Percentiles rank a stretch among this genome's conserved stretches.
These are phyloP conservation scores for Vinca minor DNA, from an alignment of 257 asterid genomes.

Conservation along the genomic window DNA sequence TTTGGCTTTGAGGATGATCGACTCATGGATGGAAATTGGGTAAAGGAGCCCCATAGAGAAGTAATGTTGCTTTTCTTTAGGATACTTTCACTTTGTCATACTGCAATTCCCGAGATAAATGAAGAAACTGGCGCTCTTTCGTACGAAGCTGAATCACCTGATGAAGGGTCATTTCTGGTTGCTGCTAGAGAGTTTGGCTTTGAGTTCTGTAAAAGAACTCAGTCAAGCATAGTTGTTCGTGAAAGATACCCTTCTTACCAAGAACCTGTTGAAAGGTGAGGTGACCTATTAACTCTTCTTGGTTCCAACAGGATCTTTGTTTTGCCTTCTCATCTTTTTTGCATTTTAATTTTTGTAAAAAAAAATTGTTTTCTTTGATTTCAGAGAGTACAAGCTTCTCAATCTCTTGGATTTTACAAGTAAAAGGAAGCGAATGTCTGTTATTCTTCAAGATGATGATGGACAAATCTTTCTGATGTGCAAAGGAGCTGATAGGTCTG, in stretches of 20 bases:
- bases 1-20: slow-evolving; percentile 83
- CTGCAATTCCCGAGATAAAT: slow-evolving; percentile 85
- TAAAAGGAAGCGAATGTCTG: slow-evolving; percentile 97
- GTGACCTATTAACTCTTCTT: slow-evolving; percentile 6
- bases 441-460: slow-evolving; percentile 59
- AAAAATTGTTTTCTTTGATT: slow-evolving; percentile 1
- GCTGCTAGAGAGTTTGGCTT: slow-evolving; percentile 97
- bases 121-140: slow-evolving; percentile 58
- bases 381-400: slow-evolving; percentile 88
- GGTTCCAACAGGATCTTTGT: slow-evolving; percentile 2
- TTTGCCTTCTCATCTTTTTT: slow-evolving; percentile 3
- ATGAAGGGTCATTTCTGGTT: slow-evolving; percentile 83
- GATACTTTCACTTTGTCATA: slow-evolving; percentile 77
- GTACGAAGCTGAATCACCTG: slow-evolving; percentile 94
- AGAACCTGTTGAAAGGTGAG: slow-evolving; percentile 68
- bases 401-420: slow-evolving; percentile 87
- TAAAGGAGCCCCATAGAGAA: slow-evolving; percentile 56
- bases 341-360: slow-evolving; percentile 2
- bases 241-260: slow-evolving; percentile 66
- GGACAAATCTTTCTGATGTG: slow-evolving; percentile 76
- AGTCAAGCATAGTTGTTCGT: slow-evolving; percentile 51
- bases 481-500: slow-evolving; percentile 95
- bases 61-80: slow-evolving; percentile 60
- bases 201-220: slow-evolving; percentile 85
- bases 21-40: slow-evolving; percentile 78